Evolutionary conservation across 1,139 yeast species (phyloP).

Genomic region (Yamadazyma taylorii): DNA sequence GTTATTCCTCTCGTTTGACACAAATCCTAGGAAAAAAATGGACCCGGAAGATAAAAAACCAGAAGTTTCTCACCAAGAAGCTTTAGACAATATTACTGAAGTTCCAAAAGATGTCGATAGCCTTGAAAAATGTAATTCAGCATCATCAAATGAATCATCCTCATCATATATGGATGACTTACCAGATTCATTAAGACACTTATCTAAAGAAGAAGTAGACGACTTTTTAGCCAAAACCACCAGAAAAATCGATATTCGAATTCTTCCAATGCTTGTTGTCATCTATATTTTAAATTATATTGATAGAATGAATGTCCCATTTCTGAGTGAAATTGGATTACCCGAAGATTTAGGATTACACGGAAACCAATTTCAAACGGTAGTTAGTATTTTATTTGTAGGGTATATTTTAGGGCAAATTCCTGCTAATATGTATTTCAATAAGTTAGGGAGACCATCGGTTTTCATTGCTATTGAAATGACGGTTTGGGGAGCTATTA

Average conservation of each 20-base stretch:
- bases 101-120: constrained; percentile 2
- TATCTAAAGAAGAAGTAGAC: constrained; percentile 37
- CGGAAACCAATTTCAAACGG: constrained; percentile 54
- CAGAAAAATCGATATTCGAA: constrained; percentile 51
- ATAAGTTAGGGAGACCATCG: constrained; percentile 52
- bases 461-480: constrained; percentile 49
- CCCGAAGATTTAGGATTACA: constrained; percentile 49
- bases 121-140: constrained; percentile 1
- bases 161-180: constrained; percentile 4
- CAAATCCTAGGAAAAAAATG: too few relatives aligned
- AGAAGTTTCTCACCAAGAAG: constrained; percentile 8
- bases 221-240: constrained; percentile 40
- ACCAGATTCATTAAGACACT: constrained; percentile 36
- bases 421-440: constrained; percentile 51
- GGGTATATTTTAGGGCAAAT: constrained; percentile 63
- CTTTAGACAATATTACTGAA: neutral
- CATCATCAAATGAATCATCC: neutral
- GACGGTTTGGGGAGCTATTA: constrained; percentile 54
- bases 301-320: constrained; percentile 61
- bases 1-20: too few relatives aligned
- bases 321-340: constrained; percentile 61
- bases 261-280: constrained; percentile 56
- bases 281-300: constrained; percentile 54
- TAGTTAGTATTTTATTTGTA: constrained; percentile 57
- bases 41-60: constrained; percentile 4